Conservation (phyloP, 176 grass and related monocot genomes). For the Bromus sterilis region DNA sequence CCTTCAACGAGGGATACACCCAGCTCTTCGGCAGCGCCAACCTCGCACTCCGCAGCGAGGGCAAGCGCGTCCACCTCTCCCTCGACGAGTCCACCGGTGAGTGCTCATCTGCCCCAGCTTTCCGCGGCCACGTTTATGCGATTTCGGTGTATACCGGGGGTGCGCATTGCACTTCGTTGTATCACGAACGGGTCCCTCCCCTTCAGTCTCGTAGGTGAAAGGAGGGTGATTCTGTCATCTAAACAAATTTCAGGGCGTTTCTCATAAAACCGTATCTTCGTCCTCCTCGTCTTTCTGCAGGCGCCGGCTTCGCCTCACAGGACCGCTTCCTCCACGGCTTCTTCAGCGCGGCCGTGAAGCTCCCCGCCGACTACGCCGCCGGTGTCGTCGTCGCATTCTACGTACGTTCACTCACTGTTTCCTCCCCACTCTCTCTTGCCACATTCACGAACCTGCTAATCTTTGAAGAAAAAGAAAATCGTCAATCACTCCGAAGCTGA, state of each 20-base stretch:
- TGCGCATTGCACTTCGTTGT: conserved; percentile 5
- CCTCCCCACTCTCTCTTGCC: not conserved
- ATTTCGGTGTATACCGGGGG: not conserved
- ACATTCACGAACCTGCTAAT: too few species aligned
- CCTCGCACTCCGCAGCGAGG: conserved; percentile 61
- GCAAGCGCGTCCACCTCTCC: conserved; percentile 54
- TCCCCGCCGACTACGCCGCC: conserved; percentile 68
- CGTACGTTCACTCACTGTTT: not conserved
- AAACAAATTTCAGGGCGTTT: not conserved
- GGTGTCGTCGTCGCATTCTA: conserved; percentile 93
- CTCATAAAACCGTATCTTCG: not conserved
- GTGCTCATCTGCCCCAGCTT: not conserved
- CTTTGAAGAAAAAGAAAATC: too few species aligned
- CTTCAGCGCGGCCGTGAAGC: conserved; percentile 87
- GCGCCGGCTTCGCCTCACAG: conserved; percentile 87
- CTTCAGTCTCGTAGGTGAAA: not conserved
- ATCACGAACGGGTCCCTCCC: not conserved
- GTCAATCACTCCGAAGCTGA: not conserved
- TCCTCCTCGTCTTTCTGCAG: conserved; percentile 13
- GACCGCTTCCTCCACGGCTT: conserved; percentile 77
- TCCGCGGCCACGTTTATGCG: too few species aligned
- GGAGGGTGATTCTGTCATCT: not conserved
- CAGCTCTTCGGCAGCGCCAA: conserved; percentile 79
- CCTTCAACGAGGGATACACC: conserved; percentile 75
- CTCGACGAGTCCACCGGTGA: conserved; percentile 76